A percentile compares a stretch with the other conserved stretches of the same genome.
phyloP scores from a whole-genome alignment of 2,329 filamentous ascomycete species.

The Hymenoscyphus linearis region DNA sequence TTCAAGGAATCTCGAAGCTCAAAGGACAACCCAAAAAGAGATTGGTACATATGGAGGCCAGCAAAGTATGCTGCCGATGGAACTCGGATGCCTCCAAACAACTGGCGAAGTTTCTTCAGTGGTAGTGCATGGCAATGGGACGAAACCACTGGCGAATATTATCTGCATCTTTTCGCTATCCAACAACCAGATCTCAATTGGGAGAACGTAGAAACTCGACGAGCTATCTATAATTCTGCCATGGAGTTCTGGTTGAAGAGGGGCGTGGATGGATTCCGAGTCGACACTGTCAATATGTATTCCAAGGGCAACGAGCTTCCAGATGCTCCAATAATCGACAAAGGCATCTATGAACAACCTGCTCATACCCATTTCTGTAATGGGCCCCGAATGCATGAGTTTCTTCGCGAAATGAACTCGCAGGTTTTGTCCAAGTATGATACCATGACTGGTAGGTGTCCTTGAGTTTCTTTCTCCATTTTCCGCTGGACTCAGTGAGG shows the following conservation, averaged over 20 bases:
- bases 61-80: slow-evolving; percentile 50
- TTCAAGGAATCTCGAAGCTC: slow-evolving; percentile 50
- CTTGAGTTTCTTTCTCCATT: too few relatives aligned
- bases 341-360: slow-evolving; percentile 42
- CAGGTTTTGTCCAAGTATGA: slow-evolving; percentile 54
- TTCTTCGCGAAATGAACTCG: slow-evolving; percentile 58
- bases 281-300: slow-evolving; percentile 71
- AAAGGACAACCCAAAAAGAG: slow-evolving; percentile 46
- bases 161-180: slow-evolving; percentile 68
- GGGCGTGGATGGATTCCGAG: slow-evolving; percentile 68
- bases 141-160: slow-evolving; percentile 67
- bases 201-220: slow-evolving; percentile 63
- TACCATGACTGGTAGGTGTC: slow-evolving; percentile 46
- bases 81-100: slow-evolving; percentile 64
- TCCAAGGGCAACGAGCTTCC: slow-evolving; percentile 56
- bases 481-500: too few relatives aligned
- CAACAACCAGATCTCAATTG: slow-evolving; percentile 85
- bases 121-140: slow-evolving; percentile 66
- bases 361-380: slow-evolving; percentile 57
- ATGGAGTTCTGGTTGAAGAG: slow-evolving; percentile 76
- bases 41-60: slow-evolving; percentile 64
- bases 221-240: slow-evolving; percentile 64
- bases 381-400: slow-evolving; percentile 65
- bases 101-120: slow-evolving; percentile 61
- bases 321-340: slow-evolving; percentile 51